A percentile compares a stretch with the other conserved stretches of the same genome.
phyloP scores from a whole-genome alignment of 164 flowering plant species.

The Brasenia schreberi region DNA sequence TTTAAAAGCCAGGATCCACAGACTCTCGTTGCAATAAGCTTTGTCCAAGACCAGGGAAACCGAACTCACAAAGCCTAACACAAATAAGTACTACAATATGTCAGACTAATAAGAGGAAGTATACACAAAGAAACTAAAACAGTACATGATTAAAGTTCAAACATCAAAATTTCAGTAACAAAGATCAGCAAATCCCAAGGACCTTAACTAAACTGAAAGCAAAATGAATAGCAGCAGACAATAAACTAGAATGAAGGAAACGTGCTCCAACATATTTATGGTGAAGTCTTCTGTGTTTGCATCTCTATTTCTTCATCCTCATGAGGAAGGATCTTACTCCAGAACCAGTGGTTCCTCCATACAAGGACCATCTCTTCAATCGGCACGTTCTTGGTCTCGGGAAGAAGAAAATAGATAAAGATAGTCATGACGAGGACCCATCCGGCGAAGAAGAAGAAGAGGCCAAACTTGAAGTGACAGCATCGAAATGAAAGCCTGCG shows the following conservation, averaged over 20 bases:
- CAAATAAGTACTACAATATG: too few relatives aligned
- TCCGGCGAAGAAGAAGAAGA: slow-evolving; percentile 72
- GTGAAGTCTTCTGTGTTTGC: background rate
- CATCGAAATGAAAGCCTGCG: slow-evolving; percentile 67
- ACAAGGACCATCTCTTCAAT: slow-evolving; percentile 66
- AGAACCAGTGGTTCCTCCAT: slow-evolving; percentile 77
- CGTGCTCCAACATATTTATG: background rate
- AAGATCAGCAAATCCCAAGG: background rate
- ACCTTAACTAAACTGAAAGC: too few relatives aligned
- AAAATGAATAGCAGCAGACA: background rate
- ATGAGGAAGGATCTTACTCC: slow-evolving; percentile 37
- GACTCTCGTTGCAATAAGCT: too few relatives aligned
- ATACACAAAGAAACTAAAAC: background rate
- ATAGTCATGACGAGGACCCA: slow-evolving; percentile 47
- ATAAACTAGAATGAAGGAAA: background rate
- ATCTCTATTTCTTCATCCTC: slow-evolving; percentile 7
- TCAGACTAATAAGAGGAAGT: too few relatives aligned
- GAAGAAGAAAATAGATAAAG: slow-evolving; percentile 52
- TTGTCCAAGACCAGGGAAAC: too few relatives aligned
- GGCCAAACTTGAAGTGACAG: slow-evolving; percentile 75
- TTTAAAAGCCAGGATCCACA: too few relatives aligned
- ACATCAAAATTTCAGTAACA: background rate
- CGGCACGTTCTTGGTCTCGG: slow-evolving; percentile 74
- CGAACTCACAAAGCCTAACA: too few relatives aligned
- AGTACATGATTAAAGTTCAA: background rate